Percentiles rank a stretch among this genome's conserved stretches.
These are phyloP conservation scores for Suillus paluster DNA, from an alignment of 768 basidiomycete species.

Conservation along the genomic window DNA sequence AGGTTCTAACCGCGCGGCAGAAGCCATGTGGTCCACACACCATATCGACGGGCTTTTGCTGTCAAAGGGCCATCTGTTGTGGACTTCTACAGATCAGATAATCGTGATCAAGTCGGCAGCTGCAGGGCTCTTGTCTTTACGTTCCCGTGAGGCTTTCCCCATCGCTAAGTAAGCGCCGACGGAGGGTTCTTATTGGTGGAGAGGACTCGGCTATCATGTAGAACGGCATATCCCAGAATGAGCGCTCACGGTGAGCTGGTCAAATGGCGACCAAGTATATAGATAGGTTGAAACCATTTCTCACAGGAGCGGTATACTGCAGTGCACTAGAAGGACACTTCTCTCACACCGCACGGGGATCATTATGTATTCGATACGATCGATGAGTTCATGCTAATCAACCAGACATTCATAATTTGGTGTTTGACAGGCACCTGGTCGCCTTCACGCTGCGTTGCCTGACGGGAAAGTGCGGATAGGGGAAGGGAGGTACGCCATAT, in stretches of 20 bases:
- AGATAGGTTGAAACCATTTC: slow-evolving; percentile 9
- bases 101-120: slow-evolving; percentile 8
- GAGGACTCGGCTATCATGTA: not conserved
- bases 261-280: slow-evolving; percentile 1
- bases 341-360: slow-evolving; percentile 36
- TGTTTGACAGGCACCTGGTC: not conserved
- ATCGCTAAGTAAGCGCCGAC: not conserved
- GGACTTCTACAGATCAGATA: slow-evolving; percentile 11
- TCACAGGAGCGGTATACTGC: slow-evolving; percentile 11
- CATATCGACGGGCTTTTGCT: slow-evolving; percentile 15
- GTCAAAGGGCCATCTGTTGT: slow-evolving; percentile 14
- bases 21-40: slow-evolving; percentile 5
- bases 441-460: slow-evolving; percentile 9
- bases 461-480: slow-evolving; percentile 5
- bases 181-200: not conserved
- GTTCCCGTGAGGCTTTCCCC: not conserved
- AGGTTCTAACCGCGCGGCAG: slow-evolving; percentile 8
- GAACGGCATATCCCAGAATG: not conserved
- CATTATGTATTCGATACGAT: slow-evolving; percentile 7
- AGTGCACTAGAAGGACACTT: slow-evolving; percentile 12
- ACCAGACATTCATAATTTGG: not conserved
- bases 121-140: not conserved
- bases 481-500: not conserved
- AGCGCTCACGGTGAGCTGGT: slow-evolving; percentile 1
- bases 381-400: slow-evolving; percentile 3